These are phyloP conservation scores for Calonectria crousiana DNA, from an alignment of 2,329 filamentous ascomycete genomes.

Conservation along the genomic window DNA sequence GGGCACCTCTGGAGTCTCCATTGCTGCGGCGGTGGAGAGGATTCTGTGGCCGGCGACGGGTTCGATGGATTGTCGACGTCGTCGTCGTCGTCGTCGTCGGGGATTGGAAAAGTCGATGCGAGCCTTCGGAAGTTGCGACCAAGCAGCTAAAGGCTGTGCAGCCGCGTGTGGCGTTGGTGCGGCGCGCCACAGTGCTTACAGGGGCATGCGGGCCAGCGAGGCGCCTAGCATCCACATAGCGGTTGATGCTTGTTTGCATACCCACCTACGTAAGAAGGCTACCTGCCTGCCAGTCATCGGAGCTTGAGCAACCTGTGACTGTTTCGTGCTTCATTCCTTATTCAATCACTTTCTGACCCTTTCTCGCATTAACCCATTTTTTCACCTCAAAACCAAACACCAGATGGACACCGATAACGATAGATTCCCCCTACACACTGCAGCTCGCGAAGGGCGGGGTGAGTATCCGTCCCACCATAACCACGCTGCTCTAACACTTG, in stretches of 20 bases:
- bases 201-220: slow-evolving; percentile 14
- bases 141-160: slow-evolving; percentile 40
- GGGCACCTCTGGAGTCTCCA: slow-evolving; percentile 50
- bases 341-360: neutral
- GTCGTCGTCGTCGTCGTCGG: neutral
- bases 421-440: slow-evolving; percentile 88
- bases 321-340: neutral
- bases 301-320: neutral
- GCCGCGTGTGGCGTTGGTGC: slow-evolving; percentile 46
- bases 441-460: slow-evolving; percentile 88
- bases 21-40: slow-evolving; percentile 32
- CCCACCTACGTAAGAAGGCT: slow-evolving; percentile 18
- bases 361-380: neutral
- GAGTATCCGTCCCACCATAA: slow-evolving; percentile 46
- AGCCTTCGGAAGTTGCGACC: slow-evolving; percentile 40
- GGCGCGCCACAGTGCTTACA: slow-evolving; percentile 33
- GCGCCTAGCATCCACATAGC: neutral
- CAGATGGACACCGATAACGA: slow-evolving; percentile 55
- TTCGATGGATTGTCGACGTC: neutral
- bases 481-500: slow-evolving; percentile 21
- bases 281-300: slow-evolving; percentile 13
- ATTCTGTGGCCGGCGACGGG: neutral
- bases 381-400: slow-evolving; percentile 6
- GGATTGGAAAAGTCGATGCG: slow-evolving; percentile 22
- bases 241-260: slow-evolving; percentile 8